Conservation (phyloP, 2,329 filamentous ascomycete species). For the Aspergillus thermomutatus region DNA sequence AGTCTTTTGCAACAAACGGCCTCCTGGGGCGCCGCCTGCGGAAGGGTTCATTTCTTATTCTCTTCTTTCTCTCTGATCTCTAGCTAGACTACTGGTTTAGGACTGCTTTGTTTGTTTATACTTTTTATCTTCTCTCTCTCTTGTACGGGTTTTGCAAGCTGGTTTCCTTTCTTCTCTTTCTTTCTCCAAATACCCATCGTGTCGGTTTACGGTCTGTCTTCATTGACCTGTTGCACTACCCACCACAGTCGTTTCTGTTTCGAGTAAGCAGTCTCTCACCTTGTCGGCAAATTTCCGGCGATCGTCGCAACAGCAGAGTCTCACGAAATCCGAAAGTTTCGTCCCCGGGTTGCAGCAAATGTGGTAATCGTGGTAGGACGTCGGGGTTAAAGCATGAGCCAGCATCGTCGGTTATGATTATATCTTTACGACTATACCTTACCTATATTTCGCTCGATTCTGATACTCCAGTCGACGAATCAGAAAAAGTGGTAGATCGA, state of each 20-base stretch:
- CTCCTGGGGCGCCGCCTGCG: neutral
- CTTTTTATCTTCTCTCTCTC: neutral
- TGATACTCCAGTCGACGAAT: neutral
- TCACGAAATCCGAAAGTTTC: neutral
- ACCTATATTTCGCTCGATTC: neutral
- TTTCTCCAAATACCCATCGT: neutral
- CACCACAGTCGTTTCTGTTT: conserved; percentile 6
- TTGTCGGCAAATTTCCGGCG: neutral
- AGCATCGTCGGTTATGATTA: conserved; percentile 3
- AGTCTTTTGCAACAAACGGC: neutral
- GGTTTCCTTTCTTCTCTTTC: neutral
- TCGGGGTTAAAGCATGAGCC: conserved; percentile 10
- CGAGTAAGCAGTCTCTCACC: neutral
- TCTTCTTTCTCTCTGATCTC: neutral
- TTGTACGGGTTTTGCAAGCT: neutral
- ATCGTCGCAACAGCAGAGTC: neutral
- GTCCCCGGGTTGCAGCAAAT: neutral
- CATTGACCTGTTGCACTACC: neutral
- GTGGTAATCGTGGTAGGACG: neutral
- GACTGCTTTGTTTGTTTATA: neutral
- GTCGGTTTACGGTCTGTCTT: neutral
- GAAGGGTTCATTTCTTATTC: neutral
- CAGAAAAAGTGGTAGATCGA: neutral
- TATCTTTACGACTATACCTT: conserved; percentile 3
- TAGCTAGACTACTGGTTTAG: neutral